Evolutionary conservation across 1,284 basidiomycete species (phyloP), one percentile per base, ranked within the genome.

Genomic region (Heterobasidion occidentale): DNA sequence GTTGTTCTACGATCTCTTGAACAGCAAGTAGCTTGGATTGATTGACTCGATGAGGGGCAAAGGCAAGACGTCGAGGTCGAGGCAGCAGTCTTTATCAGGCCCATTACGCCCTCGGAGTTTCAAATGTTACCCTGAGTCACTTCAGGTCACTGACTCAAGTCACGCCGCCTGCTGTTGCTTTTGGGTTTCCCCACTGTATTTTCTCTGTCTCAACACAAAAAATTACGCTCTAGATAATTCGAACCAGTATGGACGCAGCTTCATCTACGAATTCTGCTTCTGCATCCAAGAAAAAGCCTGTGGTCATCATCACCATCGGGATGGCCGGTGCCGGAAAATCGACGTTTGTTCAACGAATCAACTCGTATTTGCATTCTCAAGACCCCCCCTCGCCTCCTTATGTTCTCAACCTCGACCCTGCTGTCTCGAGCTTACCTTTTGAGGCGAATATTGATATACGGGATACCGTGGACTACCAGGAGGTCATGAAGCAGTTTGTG

Each of bases 401-500:
- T 74, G 86, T 98, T 66, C 81, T 99, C 70, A 99, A 99, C 70
- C 87, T 99, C 58, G 97, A 99, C 71, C 97, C 97, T 2, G 97
- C 97, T 0, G 96, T 99, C 1, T 80, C 87, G 9, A 86, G 88
- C 58, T 79, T 95, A 46, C 92, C 93, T 2, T 99, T 95, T 69
- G 90, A 94, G 58, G 86, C 96, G 34, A 98, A 99, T 68, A 98
- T 99, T 60, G 97, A 99, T 70, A 98, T 99, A 56, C 77, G 97
- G 57, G 97, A 99, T 70, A 99, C 97, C 9, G 86, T 99, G 52
- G 92, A 98, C 71, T 99, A 99, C 71, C 84, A 90, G 62, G 89
- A 98, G 71, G 95, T 99, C 64, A 99, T 99, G 97, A 94, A 98
- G 81, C 94, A 98, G 92, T 94, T 77, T 78, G 90, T 86, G 61